Evolutionary conservation across 106 monocot species (phyloP), one percentile per base, ranked within the genome.

Genomic region (Chionographis japonica): DNA sequence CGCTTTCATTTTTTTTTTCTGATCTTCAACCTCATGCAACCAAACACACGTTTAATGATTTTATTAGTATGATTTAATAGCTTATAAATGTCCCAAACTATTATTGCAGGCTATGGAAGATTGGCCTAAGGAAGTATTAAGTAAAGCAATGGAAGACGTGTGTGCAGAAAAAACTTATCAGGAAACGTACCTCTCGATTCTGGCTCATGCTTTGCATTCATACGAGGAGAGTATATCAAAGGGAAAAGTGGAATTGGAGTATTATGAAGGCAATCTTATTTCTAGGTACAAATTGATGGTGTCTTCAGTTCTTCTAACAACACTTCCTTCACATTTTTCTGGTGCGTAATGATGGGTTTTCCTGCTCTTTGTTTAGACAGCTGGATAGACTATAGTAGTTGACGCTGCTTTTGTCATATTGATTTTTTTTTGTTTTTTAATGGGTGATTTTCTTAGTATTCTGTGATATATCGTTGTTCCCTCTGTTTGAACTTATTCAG

Each of bases 301-400:
- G 17, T 88, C 91, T 70, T 86, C 95, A 61, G 72, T 91, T 72
- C 88, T 95, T 83, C 79, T 91, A 39, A 72, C 88, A 74, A 91
- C 88, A 42, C 75, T 95, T 57, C 91, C 95, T 77, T 62, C 27
- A 41, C 80, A 75, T 60, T 95, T 95, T 64, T 65, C 80, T 59
- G 88, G 95, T 91, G 40, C 20, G 64, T 63, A 18, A 37, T 58
- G 66, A 40, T 67, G 27, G 9, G n/a, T n/a, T 42, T 42, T 14
- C 16, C 43, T 46, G 4, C 8, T 46, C 43, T 46, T 46, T 46
- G 43, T n/a, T n/a, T n/a, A n/a, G n/a, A n/a, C n/a, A n/a, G n/a
- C n/a, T n/a, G n/a, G n/a, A n/a, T n/a, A n/a, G n/a, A n/a, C n/a
- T n/a, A n/a, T n/a, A n/a, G n/a, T n/a, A n/a, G n/a, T n/a, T n/a